Conservation (phyloP, 1,139 yeast species). For the Tardiomyces digboiensis region DNA sequence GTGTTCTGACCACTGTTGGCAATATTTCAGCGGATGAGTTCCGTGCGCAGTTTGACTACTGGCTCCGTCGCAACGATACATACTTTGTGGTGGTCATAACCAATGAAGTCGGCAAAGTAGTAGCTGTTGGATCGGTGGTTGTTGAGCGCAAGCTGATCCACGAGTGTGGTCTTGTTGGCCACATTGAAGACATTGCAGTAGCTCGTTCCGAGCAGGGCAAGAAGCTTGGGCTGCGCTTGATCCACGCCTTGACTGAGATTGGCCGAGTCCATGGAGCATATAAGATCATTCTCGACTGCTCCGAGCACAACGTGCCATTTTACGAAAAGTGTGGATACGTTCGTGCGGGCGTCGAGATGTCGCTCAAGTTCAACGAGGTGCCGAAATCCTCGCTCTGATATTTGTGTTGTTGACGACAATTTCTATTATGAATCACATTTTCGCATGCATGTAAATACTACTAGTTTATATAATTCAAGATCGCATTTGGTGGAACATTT, state of each 20-base stretch:
- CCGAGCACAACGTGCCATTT: conserved; percentile 68
- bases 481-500: no score
- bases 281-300: conserved; percentile 86
- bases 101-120: conserved; percentile 24
- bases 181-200: conserved; percentile 92
- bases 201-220: conserved; percentile 71
- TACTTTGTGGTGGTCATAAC: conserved; percentile 48
- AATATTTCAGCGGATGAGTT: conserved; percentile 36
- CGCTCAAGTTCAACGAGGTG: conserved; percentile 15
- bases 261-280: conserved; percentile 65
- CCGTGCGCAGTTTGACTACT: conserved; percentile 34
- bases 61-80: conserved; percentile 36
- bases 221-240: conserved; percentile 61
- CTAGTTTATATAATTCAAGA: no score
- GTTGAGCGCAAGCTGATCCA: conserved; percentile 52
- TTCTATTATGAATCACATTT: neutral
- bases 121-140: conserved; percentile 35
- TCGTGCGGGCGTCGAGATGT: conserved; percentile 62
- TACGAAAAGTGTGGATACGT: conserved; percentile 76
- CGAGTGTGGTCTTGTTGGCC: conserved; percentile 80
- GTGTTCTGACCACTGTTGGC: conserved; percentile 52
- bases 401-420: no score
- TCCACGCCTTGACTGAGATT: conserved; percentile 48
- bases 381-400: neutral
- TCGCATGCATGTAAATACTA: no score